Base-by-base conservation (phyloP, 2,329 filamentous ascomycete genomes). In the Neonectria punicea region DNA sequence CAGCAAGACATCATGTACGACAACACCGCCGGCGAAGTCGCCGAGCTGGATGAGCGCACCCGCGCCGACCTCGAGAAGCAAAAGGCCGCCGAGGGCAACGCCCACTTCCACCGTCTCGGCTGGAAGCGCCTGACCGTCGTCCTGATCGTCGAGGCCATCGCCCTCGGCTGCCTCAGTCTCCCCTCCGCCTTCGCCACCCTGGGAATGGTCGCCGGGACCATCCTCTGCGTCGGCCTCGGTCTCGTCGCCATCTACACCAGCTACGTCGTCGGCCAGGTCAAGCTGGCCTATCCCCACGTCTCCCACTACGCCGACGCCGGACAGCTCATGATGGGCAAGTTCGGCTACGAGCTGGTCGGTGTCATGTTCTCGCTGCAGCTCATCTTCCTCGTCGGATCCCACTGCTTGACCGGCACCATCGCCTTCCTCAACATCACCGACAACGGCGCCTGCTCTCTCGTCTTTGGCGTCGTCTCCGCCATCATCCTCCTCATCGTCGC, bases 301-400 rank as follows among this genome's bases (percentile, higher is more conserved):
- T 84, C 86, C 46, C 89, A 87, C 72, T 92, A 92, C 75, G 88
- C 89, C 22, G 91, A 93, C 71, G 90, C 89, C 14, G 90, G 89
- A 2, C 81, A 85, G 49, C 81, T 92, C 53, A 80, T 93, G 54
- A 82, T 83, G 63, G 91, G 91, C 9, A 80, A 78, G 18, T 80
- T 86, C 43, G 89, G 89, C 1, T 86, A 88, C 66, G 88, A 91
- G 75, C 68, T 93, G 34, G 80, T 92, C 49, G 89, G 89, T 25
- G 78, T 81, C 67, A 89, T 86, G 67, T 89, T 91, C 70, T 80
- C 86, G 10, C 77, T 92, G 18, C 88, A 92, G 77, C 81, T 93
- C 43, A 80, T 90, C 60, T 92, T 93, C 79, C 85, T 92, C 70
- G 89, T 91, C 78, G 89, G 86, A 36, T 91, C 89, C n/a, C 92